A percentile compares a stretch with the other conserved stretches of the same genome.
These are phyloP conservation scores for Lophiotrema nucula DNA, from an alignment of 495 filamentous ascomycete genomes.

Conservation along the genomic window DNA sequence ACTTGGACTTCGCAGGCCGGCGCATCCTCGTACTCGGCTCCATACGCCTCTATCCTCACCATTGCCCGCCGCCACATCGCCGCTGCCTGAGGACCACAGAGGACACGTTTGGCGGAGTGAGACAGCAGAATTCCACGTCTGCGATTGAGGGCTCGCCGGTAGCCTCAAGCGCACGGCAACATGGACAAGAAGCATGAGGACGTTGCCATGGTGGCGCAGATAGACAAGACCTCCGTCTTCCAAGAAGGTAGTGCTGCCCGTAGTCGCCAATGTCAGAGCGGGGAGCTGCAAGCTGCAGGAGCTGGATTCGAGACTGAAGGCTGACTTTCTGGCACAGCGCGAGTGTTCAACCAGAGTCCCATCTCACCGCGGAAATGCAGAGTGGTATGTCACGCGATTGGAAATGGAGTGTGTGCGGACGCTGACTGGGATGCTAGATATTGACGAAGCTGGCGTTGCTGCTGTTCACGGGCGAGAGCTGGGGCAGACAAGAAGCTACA, in stretches of 20 bases:
- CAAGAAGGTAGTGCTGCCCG: slow-evolving; percentile 97
- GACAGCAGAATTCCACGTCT: background rate
- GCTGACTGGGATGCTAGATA: slow-evolving; percentile 14
- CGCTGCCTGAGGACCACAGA: slow-evolving; percentile 1
- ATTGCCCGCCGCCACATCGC: background rate
- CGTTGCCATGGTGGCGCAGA: slow-evolving; percentile 28
- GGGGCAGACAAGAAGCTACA: slow-evolving; percentile 95
- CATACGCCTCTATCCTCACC: background rate
- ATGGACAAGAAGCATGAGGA: slow-evolving; percentile 34
- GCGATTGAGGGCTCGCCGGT: slow-evolving; percentile 4
- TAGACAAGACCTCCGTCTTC: slow-evolving; percentile 97
- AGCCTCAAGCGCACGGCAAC: background rate
- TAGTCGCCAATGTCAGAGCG: background rate
- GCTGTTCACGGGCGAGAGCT: slow-evolving; percentile 93
- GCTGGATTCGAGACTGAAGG: background rate
- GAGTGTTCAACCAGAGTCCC: slow-evolving; percentile 94
- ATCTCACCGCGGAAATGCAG: slow-evolving; percentile 56
- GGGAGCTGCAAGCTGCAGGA: background rate
- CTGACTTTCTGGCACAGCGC: slow-evolving; percentile 57
- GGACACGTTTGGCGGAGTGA: slow-evolving; percentile 26
- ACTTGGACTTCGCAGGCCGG: too few relatives aligned
- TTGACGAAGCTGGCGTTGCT: slow-evolving; percentile 96
- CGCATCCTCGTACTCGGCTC: too few relatives aligned
- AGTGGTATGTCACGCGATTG: slow-evolving; percentile 20
- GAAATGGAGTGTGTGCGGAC: background rate